These are phyloP conservation scores for Claviceps spartinae DNA, from an alignment of 2,329 filamentous ascomycete genomes.

Conservation along the genomic window DNA sequence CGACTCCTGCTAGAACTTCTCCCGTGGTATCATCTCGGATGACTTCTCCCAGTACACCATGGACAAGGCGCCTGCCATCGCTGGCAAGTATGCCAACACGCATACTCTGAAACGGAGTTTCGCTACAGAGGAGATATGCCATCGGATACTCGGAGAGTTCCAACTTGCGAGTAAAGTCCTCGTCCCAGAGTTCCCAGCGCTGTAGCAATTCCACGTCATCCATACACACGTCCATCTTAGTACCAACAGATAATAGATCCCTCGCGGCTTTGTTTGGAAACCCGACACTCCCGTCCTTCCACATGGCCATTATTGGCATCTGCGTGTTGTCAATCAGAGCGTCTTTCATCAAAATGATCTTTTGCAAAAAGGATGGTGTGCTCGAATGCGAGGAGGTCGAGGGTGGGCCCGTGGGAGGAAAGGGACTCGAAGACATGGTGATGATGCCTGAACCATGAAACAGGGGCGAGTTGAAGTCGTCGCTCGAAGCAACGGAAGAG, in stretches of 20 bases:
- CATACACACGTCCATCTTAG: slow-evolving; percentile 24
- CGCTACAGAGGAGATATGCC: slow-evolving; percentile 46
- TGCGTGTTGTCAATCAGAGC: slow-evolving; percentile 62
- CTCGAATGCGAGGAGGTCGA: slow-evolving; percentile 38
- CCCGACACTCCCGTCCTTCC: slow-evolving; percentile 63
- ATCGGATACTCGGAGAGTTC: slow-evolving; percentile 52
- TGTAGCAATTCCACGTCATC: slow-evolving; percentile 43
- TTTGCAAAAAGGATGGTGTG: slow-evolving; percentile 55
- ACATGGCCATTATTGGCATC: slow-evolving; percentile 65
- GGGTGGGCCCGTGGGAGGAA: slow-evolving; percentile 55
- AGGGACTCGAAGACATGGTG: slow-evolving; percentile 42
- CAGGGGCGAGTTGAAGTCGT: slow-evolving; percentile 32
- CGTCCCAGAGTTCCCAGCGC: slow-evolving; percentile 48
- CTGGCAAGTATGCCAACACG: slow-evolving; percentile 50
- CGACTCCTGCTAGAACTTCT: slow-evolving; percentile 60
- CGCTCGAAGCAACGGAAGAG: slow-evolving; percentile 33
- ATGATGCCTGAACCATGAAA: slow-evolving; percentile 38
- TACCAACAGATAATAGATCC: slow-evolving; percentile 31
- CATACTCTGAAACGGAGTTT: slow-evolving; percentile 42
- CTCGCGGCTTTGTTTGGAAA: slow-evolving; percentile 58
- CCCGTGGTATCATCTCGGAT: slow-evolving; percentile 53
- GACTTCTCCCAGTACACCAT: slow-evolving; percentile 53
- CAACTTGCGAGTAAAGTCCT: slow-evolving; percentile 49
- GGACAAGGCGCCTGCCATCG: slow-evolving; percentile 39
- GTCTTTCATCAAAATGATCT: slow-evolving; percentile 63